Conservation (phyloP, 441 rosid genomes). For the Croton laevigatus region DNA sequence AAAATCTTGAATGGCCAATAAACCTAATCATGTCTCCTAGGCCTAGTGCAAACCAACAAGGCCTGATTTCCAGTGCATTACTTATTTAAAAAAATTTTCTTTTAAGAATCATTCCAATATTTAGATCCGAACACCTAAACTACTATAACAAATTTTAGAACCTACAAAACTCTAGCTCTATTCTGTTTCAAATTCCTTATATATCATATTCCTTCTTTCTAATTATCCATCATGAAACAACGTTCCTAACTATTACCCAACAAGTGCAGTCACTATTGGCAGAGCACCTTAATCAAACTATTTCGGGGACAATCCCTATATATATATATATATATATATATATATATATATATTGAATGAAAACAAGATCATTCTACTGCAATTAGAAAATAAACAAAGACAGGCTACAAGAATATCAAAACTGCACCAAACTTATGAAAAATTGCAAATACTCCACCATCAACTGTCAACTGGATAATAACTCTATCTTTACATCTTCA, state of each 20-base stretch:
- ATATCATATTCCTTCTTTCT: neutral
- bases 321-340: too few relatives aligned
- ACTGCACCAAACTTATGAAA: neutral
- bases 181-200: neutral
- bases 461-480: neutral
- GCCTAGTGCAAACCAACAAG: neutral
- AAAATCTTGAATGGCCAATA: neutral
- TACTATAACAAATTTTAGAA: neutral
- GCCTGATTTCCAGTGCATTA: neutral
- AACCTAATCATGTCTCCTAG: neutral
- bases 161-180: neutral
- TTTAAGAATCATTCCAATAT: neutral
- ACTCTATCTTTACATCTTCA: neutral
- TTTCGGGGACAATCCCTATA: neutral
- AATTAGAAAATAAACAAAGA: neutral
- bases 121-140: neutral
- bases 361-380: neutral
- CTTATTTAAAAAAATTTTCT: neutral
- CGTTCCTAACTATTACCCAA: neutral
- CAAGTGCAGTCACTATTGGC: neutral
- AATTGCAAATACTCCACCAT: neutral
- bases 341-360: neutral
- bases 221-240: neutral
- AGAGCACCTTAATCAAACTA: neutral
- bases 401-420: neutral